Conservation (phyloP, 108 stramenopile genomes). For the Stephanodiscus minutulus region DNA sequence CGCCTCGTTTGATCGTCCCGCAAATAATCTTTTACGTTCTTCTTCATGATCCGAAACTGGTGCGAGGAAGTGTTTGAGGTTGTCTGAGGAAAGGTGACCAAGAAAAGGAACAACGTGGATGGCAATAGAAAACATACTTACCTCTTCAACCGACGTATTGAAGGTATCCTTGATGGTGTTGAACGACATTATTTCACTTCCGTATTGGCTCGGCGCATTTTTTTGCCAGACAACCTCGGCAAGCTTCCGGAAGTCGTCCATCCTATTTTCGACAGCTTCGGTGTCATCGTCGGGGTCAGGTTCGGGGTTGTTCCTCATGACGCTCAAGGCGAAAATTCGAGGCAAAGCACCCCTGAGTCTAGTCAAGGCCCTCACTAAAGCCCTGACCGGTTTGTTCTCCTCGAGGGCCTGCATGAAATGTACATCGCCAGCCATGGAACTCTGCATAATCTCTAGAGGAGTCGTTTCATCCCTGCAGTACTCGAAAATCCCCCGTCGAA, state of each 20-base stretch:
- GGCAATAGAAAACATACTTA: background rate
- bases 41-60: constrained; percentile 36
- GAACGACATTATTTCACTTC: constrained; percentile 17
- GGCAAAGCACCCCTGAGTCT: constrained; percentile 18
- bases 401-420: constrained; percentile 28
- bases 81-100: background rate
- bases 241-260: constrained; percentile 34
- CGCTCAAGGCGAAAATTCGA: constrained; percentile 29
- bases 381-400: constrained; percentile 28
- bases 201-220: constrained; percentile 10
- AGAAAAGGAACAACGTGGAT: background rate
- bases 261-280: constrained; percentile 10
- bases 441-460: constrained; percentile 17
- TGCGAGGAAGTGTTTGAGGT: constrained; percentile 1
- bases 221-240: constrained; percentile 33
- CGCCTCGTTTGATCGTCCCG: constrained; percentile 11
- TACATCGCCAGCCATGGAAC: constrained; percentile 21
- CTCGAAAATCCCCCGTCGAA: constrained; percentile 35
- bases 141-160: constrained; percentile 29
- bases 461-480: constrained; percentile 36
- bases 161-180: constrained; percentile 20
- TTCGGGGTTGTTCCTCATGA: constrained; percentile 21
- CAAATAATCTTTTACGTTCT: constrained; percentile 44
- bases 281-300: constrained; percentile 6
- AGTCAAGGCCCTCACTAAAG: constrained; percentile 30